Evolutionary conservation across 1,139 yeast genomes (phyloP).

Genomic region (Sugiyamaella paludigena): DNA sequence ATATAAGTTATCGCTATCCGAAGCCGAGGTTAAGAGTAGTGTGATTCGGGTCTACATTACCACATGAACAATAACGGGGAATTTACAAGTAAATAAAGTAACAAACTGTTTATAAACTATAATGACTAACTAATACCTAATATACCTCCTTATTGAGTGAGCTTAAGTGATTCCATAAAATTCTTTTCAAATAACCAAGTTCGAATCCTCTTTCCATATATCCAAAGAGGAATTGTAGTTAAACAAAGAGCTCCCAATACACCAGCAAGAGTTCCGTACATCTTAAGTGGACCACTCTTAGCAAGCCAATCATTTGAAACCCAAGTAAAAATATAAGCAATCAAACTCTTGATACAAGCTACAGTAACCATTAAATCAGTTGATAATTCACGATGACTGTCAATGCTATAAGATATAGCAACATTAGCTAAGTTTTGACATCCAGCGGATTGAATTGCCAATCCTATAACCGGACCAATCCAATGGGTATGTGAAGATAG

Average conservation of each 20-base stretch:
- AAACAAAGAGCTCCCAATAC: slow-evolving; percentile 1
- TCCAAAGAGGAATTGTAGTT: slow-evolving; percentile 2
- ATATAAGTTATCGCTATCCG: too few relatives aligned
- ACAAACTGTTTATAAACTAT: too few relatives aligned
- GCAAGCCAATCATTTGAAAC: slow-evolving; percentile 8
- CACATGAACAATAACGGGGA: too few relatives aligned
- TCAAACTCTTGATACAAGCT: slow-evolving; percentile 5
- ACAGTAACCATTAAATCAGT: slow-evolving; percentile 8
- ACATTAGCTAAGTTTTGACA: slow-evolving; percentile 5
- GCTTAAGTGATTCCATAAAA: background rate
- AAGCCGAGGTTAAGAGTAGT: too few relatives aligned
- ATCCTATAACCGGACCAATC: slow-evolving; percentile 6
- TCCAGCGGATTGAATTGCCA: slow-evolving; percentile 9
- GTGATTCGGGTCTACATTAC: too few relatives aligned
- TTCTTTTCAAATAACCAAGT: slow-evolving; percentile 1
- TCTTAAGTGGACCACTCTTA: slow-evolving; percentile 4
- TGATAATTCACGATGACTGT: slow-evolving; percentile 4
- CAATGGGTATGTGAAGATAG: background rate
- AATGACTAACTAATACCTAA: too few relatives aligned
- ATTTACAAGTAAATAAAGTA: too few relatives aligned
- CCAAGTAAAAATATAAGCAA: slow-evolving; percentile 9
- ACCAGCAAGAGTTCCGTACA: slow-evolving; percentile 5
- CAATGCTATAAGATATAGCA: slow-evolving; percentile 4
- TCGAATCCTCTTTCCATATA: slow-evolving; percentile 2
- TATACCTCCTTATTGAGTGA: too few relatives aligned